Conservation (phyloP, 2,329 filamentous ascomycete species). For the Paracamarosporium sp. region DNA sequence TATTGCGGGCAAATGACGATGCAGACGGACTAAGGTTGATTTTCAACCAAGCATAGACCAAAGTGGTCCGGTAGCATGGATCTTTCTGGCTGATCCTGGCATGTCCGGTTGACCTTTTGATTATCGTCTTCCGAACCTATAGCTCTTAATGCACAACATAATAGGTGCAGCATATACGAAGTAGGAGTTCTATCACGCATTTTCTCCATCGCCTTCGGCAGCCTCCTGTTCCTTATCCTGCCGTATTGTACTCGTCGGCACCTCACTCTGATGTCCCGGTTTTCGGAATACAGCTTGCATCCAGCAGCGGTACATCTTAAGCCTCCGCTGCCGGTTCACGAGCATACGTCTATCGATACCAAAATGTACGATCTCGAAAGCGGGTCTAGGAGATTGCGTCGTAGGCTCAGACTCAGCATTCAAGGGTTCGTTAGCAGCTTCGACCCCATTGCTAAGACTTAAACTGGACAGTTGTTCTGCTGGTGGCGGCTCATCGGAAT, state of each 20-base stretch:
- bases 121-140: no score
- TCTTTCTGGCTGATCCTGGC: no score
- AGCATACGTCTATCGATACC: conserved; percentile 87
- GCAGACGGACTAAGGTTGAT: no score
- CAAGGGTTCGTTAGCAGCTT: background rate
- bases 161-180: no score
- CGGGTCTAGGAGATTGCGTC: conserved; percentile 22
- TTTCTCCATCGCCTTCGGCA: conserved; percentile 12
- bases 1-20: no score
- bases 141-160: no score
- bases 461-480: background rate
- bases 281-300: conserved; percentile 84
- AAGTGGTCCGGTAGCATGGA: no score
- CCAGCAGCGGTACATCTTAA: conserved; percentile 99
- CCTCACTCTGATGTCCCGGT: conserved; percentile 42
- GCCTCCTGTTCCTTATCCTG: conserved; percentile 27
- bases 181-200: conserved; percentile 1
- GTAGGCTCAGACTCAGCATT: conserved; percentile 9
- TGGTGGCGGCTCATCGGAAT: background rate
- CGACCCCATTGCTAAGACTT: conserved; percentile 3
- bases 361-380: conserved; percentile 75
- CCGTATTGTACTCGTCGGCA: conserved; percentile 43
- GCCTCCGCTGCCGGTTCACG: conserved; percentile 85
- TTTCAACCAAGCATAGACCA: no score
- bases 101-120: no score